Evolutionary conservation across 1,139 yeast species (phyloP).

Genomic region (Suhomyces choctaworum): DNA sequence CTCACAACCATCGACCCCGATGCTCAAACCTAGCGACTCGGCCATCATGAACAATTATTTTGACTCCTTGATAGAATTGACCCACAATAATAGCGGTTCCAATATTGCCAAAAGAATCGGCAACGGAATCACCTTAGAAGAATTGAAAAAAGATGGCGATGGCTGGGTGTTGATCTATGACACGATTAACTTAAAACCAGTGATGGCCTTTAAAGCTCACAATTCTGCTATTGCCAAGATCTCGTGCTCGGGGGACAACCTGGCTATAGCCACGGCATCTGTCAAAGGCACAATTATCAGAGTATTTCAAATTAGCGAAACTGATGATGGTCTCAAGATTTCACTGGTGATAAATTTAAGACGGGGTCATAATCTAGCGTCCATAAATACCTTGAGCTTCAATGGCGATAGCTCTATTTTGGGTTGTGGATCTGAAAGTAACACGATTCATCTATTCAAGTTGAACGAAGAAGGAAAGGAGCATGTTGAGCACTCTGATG

Average conservation of each 20-base stretch:
- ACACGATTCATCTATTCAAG: conserved; percentile 66
- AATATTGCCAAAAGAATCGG: conserved; percentile 10
- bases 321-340: conserved; percentile 19
- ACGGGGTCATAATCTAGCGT: conserved; percentile 65
- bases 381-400: conserved; percentile 56
- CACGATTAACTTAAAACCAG: conserved; percentile 54
- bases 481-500: conserved; percentile 5
- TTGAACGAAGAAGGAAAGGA: conserved; percentile 22
- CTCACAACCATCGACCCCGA: conserved; percentile 15
- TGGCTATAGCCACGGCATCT: conserved; percentile 65
- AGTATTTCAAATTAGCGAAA: conserved; percentile 33
- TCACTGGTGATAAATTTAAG: conserved; percentile 54
- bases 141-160: conserved; percentile 25
- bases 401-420: conserved; percentile 50
- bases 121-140: conserved; percentile 24
- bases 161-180: conserved; percentile 60
- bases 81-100: conserved; percentile 19
- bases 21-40: conserved; percentile 24
- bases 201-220: conserved; percentile 62
- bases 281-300: conserved; percentile 71
- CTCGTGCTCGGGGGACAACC: conserved; percentile 52
- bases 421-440: conserved; percentile 69
- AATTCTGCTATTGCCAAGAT: conserved; percentile 50
- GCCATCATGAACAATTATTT: conserved; percentile 12
- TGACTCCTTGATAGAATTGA: conserved; percentile 22